Evolutionary conservation across 83 land plant species (phyloP).

Genomic region (Larix sibirica): DNA sequence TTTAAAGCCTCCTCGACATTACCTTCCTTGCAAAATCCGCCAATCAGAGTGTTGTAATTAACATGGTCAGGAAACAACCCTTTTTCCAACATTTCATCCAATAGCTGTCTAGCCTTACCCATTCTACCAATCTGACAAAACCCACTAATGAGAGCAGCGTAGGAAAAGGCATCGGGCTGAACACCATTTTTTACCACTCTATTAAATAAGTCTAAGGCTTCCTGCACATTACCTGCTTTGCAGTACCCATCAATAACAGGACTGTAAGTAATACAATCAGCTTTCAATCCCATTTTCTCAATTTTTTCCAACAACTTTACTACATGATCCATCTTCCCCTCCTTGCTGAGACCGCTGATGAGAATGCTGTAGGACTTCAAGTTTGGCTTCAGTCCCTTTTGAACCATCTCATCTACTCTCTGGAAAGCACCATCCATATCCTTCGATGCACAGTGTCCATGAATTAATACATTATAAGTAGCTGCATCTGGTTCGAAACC

Average conservation of each 20-base stretch:
- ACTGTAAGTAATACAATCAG: conserved; percentile 44
- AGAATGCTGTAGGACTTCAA: conserved; percentile 38
- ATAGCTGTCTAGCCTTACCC: conserved; percentile 31
- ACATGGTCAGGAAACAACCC: conserved; percentile 23
- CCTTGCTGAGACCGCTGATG: conserved; percentile 48
- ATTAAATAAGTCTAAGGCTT: conserved; percentile 22
- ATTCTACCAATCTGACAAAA: conserved; percentile 33
- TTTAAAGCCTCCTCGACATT: conserved; percentile 31
- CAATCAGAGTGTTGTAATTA: conserved; percentile 50
- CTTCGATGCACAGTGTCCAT: no score
- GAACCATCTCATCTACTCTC: no score
- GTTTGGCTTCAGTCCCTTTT: no score
- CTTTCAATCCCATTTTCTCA: conserved; percentile 42
- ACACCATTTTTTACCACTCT: conserved; percentile 33
- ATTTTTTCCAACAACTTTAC: conserved; percentile 28
- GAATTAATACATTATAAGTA: conserved; percentile 27
- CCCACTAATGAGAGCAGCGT: conserved; percentile 37
- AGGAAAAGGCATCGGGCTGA: conserved; percentile 40
- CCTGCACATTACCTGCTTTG: conserved; percentile 25
- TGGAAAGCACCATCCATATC: no score
- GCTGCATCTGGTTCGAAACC: conserved; percentile 41
- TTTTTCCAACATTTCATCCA: conserved; percentile 40
- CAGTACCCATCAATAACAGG: conserved; percentile 59
- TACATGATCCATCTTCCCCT: conserved; percentile 51
- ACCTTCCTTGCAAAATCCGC: conserved; percentile 20